Conservation (phyloP, 108 stramenopile species). For the Stephanodiscus minutulus region DNA sequence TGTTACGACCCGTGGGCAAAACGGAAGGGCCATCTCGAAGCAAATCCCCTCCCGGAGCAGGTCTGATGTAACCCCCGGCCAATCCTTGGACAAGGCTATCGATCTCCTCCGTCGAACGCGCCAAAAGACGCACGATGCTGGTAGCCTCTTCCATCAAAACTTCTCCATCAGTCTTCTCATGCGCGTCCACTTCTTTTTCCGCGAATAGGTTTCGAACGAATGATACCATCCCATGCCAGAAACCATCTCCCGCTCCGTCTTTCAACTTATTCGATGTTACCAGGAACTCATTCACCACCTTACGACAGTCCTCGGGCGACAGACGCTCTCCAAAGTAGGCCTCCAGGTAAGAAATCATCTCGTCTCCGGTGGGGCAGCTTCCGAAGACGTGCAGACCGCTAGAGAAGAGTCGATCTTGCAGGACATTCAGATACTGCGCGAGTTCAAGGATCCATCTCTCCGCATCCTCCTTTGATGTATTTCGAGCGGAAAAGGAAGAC, state of each 20-base stretch:
- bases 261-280: slow-evolving; percentile 3
- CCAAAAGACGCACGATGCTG: slow-evolving; percentile 60
- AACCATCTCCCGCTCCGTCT: background rate
- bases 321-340: slow-evolving; percentile 63
- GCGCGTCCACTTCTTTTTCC: slow-evolving; percentile 8
- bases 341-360: slow-evolving; percentile 57
- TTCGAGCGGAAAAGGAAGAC: slow-evolving; percentile 7
- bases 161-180: slow-evolving; percentile 13
- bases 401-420: slow-evolving; percentile 78
- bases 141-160: slow-evolving; percentile 51
- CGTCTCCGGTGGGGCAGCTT: slow-evolving; percentile 52
- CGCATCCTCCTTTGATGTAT: slow-evolving; percentile 32
- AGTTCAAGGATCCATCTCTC: slow-evolving; percentile 57
- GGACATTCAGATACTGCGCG: slow-evolving; percentile 53
- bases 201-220: slow-evolving; percentile 31
- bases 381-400: slow-evolving; percentile 72
- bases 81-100: slow-evolving; percentile 64
- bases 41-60: slow-evolving; percentile 80
- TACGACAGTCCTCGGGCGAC: slow-evolving; percentile 48
- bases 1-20: slow-evolving; percentile 83
- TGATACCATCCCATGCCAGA: slow-evolving; percentile 35
- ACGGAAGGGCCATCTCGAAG: slow-evolving; percentile 77
- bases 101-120: slow-evolving; percentile 71
- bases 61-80: slow-evolving; percentile 72
- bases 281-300: slow-evolving; percentile 22